Conservation (phyloP, 768 basidiomycete genomes). For the Pleurotus platypus region DNA sequence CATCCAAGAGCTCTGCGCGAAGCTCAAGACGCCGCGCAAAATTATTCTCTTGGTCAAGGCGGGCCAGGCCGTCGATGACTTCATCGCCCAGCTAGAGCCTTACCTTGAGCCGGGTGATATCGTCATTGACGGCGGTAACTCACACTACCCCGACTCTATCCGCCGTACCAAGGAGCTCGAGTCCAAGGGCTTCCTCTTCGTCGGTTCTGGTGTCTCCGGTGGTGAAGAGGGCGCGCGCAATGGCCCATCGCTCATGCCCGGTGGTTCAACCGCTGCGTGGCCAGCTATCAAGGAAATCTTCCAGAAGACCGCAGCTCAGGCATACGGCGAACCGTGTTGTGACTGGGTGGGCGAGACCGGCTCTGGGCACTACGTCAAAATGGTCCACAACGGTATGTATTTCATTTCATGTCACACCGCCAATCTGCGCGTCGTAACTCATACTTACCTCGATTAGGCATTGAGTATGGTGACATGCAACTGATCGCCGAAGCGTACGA, state of each 20-base stretch:
- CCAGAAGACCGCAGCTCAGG: constrained; percentile 96
- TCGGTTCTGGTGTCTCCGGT: constrained; percentile 98
- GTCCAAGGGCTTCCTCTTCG: constrained; percentile 91
- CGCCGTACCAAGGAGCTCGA: constrained; percentile 93
- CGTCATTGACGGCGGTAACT: constrained; percentile 99
- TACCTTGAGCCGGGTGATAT: constrained; percentile 95
- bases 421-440: background rate
- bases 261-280: constrained; percentile 93
- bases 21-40: constrained; percentile 94
- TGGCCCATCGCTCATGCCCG: constrained; percentile 99
- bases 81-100: constrained; percentile 87
- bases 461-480: constrained; percentile 99
- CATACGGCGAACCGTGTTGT: constrained; percentile 93
- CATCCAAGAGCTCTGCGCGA: constrained; percentile 83
- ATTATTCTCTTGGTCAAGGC: constrained; percentile 99
- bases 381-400: constrained; percentile 89
- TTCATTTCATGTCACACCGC: constrained; percentile 10
- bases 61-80: constrained; percentile 91
- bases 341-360: constrained; percentile 99
- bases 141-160: constrained; percentile 97
- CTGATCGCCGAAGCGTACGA: constrained; percentile 98
- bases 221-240: constrained; percentile 98
- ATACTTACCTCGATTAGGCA: constrained; percentile 51
- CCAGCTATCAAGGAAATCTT: constrained; percentile 97
- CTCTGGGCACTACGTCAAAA: constrained; percentile 98